Percentiles rank a stretch among this genome's conserved stretches.
Evolutionary conservation across 371 early-diverging fungal species (phyloP).

Genomic region (Mucor circinelloides): DNA sequence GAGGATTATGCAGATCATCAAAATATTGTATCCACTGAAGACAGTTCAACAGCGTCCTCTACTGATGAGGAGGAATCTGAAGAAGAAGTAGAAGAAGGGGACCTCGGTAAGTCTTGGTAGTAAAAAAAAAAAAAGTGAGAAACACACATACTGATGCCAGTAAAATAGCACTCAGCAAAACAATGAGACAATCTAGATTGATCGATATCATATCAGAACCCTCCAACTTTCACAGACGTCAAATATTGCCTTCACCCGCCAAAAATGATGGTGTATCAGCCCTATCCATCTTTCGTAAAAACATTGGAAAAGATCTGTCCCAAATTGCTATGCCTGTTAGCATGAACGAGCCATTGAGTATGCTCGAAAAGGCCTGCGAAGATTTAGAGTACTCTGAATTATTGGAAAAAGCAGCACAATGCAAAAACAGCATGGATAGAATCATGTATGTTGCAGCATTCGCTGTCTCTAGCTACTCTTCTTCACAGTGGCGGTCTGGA

Average conservation of each 20-base stretch:
- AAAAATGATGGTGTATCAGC: conserved; percentile 75
- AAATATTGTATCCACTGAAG: conserved; percentile 30
- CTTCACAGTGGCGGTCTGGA: conserved; percentile 76
- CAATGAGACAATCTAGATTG: neutral
- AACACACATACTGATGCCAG: no score
- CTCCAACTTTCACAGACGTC: conserved; percentile 46
- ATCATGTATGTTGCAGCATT: conserved; percentile 80
- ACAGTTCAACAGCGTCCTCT: conserved; percentile 8
- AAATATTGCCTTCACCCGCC: conserved; percentile 64
- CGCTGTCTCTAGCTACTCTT: conserved; percentile 84
- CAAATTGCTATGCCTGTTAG: conserved; percentile 92
- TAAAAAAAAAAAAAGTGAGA: neutral
- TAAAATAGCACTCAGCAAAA: neutral
- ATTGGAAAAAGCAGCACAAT: conserved; percentile 73
- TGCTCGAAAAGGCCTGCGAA: conserved; percentile 87
- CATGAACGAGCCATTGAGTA: conserved; percentile 91
- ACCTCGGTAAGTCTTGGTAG: neutral
- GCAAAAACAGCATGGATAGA: conserved; percentile 73
- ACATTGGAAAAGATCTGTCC: conserved; percentile 93
- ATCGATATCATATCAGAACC: neutral
- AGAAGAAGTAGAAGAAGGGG: neutral
- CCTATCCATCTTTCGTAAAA: conserved; percentile 84
- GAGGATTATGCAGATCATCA: conserved; percentile 35
- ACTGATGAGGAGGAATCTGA: conserved; percentile 33
- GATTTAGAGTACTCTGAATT: conserved; percentile 88